A percentile compares a stretch with the other conserved stretches of the same genome.
phyloP scores from a whole-genome alignment of 805 yeast species.

The fission yeast (Schizosaccharomyces pombe) region ASM294v3 CU329670.1:4956501-4957000 shows the following conservation, averaged over 20 bases:
- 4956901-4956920: conserved; percentile 48
- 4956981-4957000: conserved; percentile 57
- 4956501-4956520: conserved; percentile 25
- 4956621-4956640: neutral
- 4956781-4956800: conserved; percentile 67
- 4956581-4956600: neutral
- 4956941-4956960: conserved; percentile 12
- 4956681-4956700: conserved; percentile 35
- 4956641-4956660: neutral
- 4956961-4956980: conserved; percentile 28
- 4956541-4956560: conserved; percentile 28
- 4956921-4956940: conserved; percentile 36
- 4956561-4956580: conserved; percentile 28
- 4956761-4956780: conserved; percentile 80
- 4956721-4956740: conserved; percentile 73
- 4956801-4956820: conserved; percentile 75
- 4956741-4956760: conserved; percentile 43
- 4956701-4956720: conserved; percentile 52
- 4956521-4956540: neutral
- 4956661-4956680: conserved; percentile 67
- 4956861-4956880: conserved; percentile 67
- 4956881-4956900: conserved; percentile 63
- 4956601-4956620: conserved; percentile 23
- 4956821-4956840: conserved; percentile 76
- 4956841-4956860: conserved; percentile 47